These are phyloP conservation scores for Solanum habrochaites DNA, from an alignment of 257 asterid species.

Conservation along the genomic window DNA sequence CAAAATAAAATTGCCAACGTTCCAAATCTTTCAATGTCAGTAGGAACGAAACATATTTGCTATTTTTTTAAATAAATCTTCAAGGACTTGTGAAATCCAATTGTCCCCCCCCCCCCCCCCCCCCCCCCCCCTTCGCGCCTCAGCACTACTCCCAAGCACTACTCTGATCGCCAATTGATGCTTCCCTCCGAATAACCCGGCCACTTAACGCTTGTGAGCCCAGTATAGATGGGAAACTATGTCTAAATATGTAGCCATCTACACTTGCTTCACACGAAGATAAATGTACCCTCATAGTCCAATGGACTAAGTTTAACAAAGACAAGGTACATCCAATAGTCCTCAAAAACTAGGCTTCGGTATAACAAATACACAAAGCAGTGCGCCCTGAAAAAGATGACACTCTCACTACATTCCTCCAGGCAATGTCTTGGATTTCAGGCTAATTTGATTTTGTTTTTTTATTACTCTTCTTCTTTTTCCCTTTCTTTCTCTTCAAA, in stretches of 20 bases:
- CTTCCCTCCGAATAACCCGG: conserved; percentile 72
- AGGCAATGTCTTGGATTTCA: too few species aligned
- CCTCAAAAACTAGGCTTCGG: too few species aligned
- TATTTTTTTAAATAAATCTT: conserved; percentile 27
- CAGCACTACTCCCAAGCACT: too few species aligned
- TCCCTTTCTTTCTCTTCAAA: too few species aligned
- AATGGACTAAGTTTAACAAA: conserved; percentile 40
- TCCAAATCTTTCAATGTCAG: conserved; percentile 37
- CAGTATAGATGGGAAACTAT: conserved; percentile 67
- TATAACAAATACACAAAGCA: too few species aligned
- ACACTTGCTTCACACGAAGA: conserved; percentile 49
- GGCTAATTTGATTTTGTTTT: too few species aligned
- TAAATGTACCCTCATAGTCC: conserved; percentile 24
- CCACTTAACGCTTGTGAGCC: conserved; percentile 66
- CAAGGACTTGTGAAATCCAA: conserved; percentile 41
- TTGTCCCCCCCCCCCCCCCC: too few species aligned
- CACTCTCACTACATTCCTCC: too few species aligned
- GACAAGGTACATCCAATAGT: conserved; percentile 71
- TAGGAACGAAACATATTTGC: conserved; percentile 30
- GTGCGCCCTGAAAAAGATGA: too few species aligned
- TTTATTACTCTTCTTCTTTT: too few species aligned
- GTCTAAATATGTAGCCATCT: conserved; percentile 47
- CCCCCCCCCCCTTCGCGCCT: too few species aligned
- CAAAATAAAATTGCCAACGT: conserved; percentile 32
- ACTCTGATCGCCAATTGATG: conserved; percentile 63